Conservation (phyloP, 192 early-diverging fungal genomes). For the Podila horticola region DNA sequence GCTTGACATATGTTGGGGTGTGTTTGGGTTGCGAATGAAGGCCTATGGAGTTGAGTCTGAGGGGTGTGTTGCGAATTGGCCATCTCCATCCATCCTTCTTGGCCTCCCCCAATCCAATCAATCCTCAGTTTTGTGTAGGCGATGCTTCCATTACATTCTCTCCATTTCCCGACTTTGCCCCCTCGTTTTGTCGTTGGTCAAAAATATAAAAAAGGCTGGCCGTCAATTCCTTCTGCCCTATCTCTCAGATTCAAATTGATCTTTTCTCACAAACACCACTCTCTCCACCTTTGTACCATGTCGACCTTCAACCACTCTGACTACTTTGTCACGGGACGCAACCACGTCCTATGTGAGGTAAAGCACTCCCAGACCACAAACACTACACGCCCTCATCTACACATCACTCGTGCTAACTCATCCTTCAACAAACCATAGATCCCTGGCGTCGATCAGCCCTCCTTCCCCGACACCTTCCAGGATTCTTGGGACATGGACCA, state of each 20-base stretch:
- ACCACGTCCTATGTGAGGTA: conserved; percentile 39
- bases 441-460: conserved; percentile 28
- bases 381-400: too few relatives aligned
- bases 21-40: too few relatives aligned
- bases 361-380: not conserved
- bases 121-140: too few relatives aligned
- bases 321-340: conserved; percentile 41
- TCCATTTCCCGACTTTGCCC: conserved; percentile 16
- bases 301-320: conserved; percentile 1
- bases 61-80: too few relatives aligned
- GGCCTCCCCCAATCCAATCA: too few relatives aligned
- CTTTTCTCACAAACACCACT: conserved; percentile 6
- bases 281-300: not conserved
- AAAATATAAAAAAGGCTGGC: conserved; percentile 18
- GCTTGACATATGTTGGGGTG: too few relatives aligned
- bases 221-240: not conserved
- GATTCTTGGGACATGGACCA: conserved; percentile 37
- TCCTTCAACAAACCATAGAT: conserved; percentile 9
- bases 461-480: conserved; percentile 29
- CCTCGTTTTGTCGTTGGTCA: not conserved
- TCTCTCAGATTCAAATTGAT: not conserved
- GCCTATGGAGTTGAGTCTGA: too few relatives aligned
- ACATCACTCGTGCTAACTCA: not conserved
- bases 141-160: conserved; percentile 28
- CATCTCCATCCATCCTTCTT: too few relatives aligned